Percentiles rank a stretch among this genome's conserved stretches.
Conservation (phyloP, 192 early-diverging fungal species). For the Phycomyces blakesleeanus region DNA sequence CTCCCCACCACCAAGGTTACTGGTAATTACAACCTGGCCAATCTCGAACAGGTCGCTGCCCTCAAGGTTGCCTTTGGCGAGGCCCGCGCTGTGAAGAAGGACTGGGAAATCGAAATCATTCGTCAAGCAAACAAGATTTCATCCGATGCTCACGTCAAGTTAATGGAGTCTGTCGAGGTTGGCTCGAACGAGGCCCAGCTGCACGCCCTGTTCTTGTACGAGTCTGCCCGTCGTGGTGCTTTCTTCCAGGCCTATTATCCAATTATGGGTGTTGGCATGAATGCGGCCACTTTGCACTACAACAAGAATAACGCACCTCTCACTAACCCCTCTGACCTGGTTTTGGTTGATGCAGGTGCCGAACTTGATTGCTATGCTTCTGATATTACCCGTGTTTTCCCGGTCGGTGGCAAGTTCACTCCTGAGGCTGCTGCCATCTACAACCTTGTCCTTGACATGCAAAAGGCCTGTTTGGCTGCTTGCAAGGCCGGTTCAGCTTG, state of each 20-base stretch:
- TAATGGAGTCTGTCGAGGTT: slow-evolving; percentile 64
- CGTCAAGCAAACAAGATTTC: slow-evolving; percentile 76
- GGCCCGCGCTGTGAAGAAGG: slow-evolving; percentile 76
- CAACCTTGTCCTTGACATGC: slow-evolving; percentile 76
- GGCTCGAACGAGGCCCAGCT: slow-evolving; percentile 73
- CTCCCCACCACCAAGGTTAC: slow-evolving; percentile 29
- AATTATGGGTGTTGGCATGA: slow-evolving; percentile 76
- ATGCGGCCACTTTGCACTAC: slow-evolving; percentile 82
- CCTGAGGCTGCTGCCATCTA: slow-evolving; percentile 73
- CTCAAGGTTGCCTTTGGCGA: slow-evolving; percentile 67
- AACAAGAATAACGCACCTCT: slow-evolving; percentile 66
- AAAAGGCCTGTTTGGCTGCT: slow-evolving; percentile 61
- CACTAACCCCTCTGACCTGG: slow-evolving; percentile 46
- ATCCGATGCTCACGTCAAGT: slow-evolving; percentile 66
- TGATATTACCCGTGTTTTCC: slow-evolving; percentile 89
- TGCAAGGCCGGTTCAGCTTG: slow-evolving; percentile 75
- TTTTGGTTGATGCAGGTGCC: slow-evolving; percentile 86
- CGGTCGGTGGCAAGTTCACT: slow-evolving; percentile 71
- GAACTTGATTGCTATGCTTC: slow-evolving; percentile 78
- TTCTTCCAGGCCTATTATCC: slow-evolving; percentile 79
- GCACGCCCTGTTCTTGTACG: slow-evolving; percentile 75
- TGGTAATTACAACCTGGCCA: slow-evolving; percentile 9
- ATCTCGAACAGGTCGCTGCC: slow-evolving; percentile 25
- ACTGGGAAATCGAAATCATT: slow-evolving; percentile 72
- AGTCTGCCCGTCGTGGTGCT: slow-evolving; percentile 60